Evolutionary conservation across 176 grass and related monocot genomes (phyloP), one percentile per base, ranked within the genome.

Genomic region (Cocos nucifera): DNA sequence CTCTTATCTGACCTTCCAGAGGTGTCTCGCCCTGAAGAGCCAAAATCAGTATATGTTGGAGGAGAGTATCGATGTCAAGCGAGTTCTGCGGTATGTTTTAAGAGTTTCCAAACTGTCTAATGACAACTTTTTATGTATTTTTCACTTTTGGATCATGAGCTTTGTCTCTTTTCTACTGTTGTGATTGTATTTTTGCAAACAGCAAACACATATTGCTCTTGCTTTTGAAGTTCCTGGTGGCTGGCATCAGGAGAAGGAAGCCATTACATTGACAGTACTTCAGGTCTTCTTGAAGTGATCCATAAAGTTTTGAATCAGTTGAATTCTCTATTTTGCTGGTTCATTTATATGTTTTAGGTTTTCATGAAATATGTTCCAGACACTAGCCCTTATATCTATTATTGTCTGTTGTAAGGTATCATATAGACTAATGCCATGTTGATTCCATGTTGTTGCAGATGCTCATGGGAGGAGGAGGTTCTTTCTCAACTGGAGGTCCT

Each of bases 381-480:
- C 10, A 14, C 35, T 12, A 44, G 9, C 9, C 35, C 35, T 44
- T 44, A 14, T 44, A 44, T 3, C 10, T 44, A 14, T 44, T 9
- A 44, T 12, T 14, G 35, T 44, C 35, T 44, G 10, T 44, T 44
- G 9, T 44, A 14, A 44, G 35, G 12, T 44, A 44, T 9, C 35
- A 44, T 9, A 14, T 44, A 12, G 35, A 44, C 35, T 39, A 8
- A 39, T 39, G 32, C 32, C 32, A 10, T 39, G 9, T 51, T 6
- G 22, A 49, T 49, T 63, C 39, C 7, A 29, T 80, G 27, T 32
- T 70, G 17, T 61, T 79, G 26, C 58, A 95, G 89, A 89, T 95
- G 85, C 89, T 95, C 29, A 89, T 95, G 85, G 89, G 89, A 72
- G 85, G 89, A 75, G 89, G 85, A 53, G 78, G 82, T n/a, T 89